Evolutionary conservation across 768 basidiomycete species (phyloP).

Genomic region (Cystofilobasidium bisporidii): DNA sequence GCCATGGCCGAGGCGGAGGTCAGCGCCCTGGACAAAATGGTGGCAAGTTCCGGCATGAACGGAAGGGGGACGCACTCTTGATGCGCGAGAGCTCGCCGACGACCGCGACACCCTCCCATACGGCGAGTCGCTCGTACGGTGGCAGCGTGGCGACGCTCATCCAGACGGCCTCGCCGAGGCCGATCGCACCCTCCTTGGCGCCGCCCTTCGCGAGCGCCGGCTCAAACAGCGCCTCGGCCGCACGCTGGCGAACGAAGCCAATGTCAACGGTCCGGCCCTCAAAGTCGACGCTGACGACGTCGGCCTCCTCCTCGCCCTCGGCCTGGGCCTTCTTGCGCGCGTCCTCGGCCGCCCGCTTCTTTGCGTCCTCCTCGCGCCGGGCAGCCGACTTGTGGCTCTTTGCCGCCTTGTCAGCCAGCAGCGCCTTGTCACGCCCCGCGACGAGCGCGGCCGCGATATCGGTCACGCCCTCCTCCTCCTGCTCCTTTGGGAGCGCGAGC

Average conservation of each 20-base stretch:
- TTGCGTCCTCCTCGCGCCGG: constrained; percentile 43
- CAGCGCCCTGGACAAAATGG: no score
- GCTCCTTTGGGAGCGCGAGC: constrained; percentile 34
- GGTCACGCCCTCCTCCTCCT: constrained; percentile 74
- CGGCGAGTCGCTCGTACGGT: neutral
- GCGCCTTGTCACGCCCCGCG: constrained; percentile 79
- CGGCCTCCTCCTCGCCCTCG: constrained; percentile 27
- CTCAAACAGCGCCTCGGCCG: constrained; percentile 83
- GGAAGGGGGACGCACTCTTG: constrained; percentile 67
- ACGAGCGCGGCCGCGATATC: constrained; percentile 84
- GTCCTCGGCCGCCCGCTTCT: constrained; percentile 50
- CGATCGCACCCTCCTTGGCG: constrained; percentile 16
- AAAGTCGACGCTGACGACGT: constrained; percentile 25
- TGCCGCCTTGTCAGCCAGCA: constrained; percentile 60
- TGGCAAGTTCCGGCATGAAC: no score
- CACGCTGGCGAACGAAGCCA: constrained; percentile 78
- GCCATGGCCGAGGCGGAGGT: no score
- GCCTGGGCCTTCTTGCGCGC: constrained; percentile 21
- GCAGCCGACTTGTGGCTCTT: constrained; percentile 26
- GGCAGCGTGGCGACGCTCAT: neutral
- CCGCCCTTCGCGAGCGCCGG: constrained; percentile 47
- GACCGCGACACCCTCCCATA: constrained; percentile 50
- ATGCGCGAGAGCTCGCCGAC: constrained; percentile 56
- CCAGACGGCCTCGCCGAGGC: constrained; percentile 24
- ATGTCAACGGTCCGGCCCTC: constrained; percentile 56